Evolutionary conservation across 352 stramenopile species (phyloP).

Genomic region (Phytopythium ostracodes): DNA sequence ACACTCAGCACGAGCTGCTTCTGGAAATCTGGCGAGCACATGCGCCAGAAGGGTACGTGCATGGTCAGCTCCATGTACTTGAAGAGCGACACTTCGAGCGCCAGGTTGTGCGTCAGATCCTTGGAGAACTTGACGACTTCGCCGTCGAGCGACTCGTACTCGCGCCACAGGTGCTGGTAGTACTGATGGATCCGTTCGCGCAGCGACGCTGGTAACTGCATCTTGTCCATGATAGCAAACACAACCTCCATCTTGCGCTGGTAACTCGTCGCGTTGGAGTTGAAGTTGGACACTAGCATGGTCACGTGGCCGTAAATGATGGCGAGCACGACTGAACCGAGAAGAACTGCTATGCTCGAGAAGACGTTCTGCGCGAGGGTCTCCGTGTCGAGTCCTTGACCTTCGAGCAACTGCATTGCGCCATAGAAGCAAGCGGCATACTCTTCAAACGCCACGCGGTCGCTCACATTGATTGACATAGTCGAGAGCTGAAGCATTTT

Average conservation of each 20-base stretch:
- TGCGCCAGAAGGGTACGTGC: slow-evolving; percentile 37
- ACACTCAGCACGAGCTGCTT: slow-evolving; percentile 48
- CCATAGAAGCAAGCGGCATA: slow-evolving; percentile 36
- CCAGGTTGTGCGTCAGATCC: slow-evolving; percentile 55
- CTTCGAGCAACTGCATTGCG: slow-evolving; percentile 35
- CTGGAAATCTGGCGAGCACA: slow-evolving; percentile 47
- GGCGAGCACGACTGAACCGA: slow-evolving; percentile 44
- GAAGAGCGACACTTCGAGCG: slow-evolving; percentile 62
- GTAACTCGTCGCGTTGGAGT: slow-evolving; percentile 42
- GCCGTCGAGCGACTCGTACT: slow-evolving; percentile 63
- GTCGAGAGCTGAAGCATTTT: slow-evolving; percentile 12
- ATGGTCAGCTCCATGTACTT: slow-evolving; percentile 62
- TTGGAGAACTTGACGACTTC: slow-evolving; percentile 45
- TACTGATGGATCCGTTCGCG: slow-evolving; percentile 68
- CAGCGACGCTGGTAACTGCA: slow-evolving; percentile 36
- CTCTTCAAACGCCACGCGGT: slow-evolving; percentile 13
- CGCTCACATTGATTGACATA: not conserved
- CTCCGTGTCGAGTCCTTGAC: slow-evolving; percentile 27
- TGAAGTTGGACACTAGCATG: slow-evolving; percentile 57
- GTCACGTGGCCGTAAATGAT: slow-evolving; percentile 57
- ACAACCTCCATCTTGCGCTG: slow-evolving; percentile 56
- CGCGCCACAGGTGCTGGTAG: slow-evolving; percentile 60
- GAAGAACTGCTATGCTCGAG: slow-evolving; percentile 29
- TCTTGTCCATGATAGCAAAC: slow-evolving; percentile 48
- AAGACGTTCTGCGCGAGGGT: slow-evolving; percentile 32